phyloP scores from a whole-genome alignment of 192 early-diverging fungal genomes.

The Podila horticola region DNA sequence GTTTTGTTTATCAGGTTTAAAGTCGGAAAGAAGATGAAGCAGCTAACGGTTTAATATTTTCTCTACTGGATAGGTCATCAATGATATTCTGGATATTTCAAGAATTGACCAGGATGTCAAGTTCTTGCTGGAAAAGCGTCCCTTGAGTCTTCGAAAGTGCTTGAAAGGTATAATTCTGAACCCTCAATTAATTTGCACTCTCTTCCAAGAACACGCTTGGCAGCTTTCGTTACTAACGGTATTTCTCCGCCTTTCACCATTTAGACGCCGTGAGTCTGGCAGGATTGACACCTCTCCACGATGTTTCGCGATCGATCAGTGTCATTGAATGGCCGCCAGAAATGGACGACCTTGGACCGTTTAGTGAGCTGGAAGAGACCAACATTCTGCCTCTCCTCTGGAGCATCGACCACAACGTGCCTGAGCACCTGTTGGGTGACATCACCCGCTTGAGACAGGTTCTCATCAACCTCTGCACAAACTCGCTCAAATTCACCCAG shows the following conservation, averaged over 20 bases:
- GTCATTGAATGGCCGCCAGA: conserved; percentile 51
- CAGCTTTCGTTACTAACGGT: neutral
- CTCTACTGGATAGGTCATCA: conserved; percentile 56
- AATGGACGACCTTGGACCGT: conserved; percentile 40
- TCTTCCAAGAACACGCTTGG: neutral
- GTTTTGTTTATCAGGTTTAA: conserved; percentile 6
- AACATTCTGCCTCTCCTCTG: conserved; percentile 58
- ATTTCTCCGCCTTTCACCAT: neutral
- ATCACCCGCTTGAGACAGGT: conserved; percentile 63
- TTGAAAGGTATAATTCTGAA: conserved; percentile 55
- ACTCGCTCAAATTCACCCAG: conserved; percentile 61
- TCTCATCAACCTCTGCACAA: conserved; percentile 63
- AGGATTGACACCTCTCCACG: conserved; percentile 44
- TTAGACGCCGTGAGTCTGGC: conserved; percentile 47
- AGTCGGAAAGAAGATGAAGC: neutral
- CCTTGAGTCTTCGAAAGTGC: conserved; percentile 62
- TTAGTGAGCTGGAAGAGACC: conserved; percentile 37
- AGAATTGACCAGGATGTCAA: conserved; percentile 65
- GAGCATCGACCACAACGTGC: conserved; percentile 61
- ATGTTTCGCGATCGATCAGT: conserved; percentile 43
- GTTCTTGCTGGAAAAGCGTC: conserved; percentile 59
- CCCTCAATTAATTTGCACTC: neutral
- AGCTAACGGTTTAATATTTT: neutral
- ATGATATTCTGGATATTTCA: conserved; percentile 66
- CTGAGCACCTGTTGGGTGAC: conserved; percentile 63